Conservation (phyloP, 805 yeast genomes). For the Candida stauntonica region DNA sequence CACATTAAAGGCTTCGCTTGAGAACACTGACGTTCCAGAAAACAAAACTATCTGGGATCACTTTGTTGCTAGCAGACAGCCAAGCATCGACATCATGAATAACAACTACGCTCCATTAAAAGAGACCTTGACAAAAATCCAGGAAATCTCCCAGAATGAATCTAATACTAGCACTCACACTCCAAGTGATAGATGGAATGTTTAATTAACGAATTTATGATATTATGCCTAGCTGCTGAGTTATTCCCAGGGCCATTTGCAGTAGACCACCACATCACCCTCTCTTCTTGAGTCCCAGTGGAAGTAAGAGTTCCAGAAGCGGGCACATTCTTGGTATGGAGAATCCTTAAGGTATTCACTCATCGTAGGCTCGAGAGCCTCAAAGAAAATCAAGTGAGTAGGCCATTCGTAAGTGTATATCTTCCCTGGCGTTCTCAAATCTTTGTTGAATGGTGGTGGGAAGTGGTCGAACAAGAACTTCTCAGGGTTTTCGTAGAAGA, state of each 20-base stretch:
- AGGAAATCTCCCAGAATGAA: constrained; percentile 3
- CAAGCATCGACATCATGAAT: constrained; percentile 17
- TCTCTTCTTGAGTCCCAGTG: constrained; percentile 83
- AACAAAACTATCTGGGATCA: constrained; percentile 17
- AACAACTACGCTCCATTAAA: constrained; percentile 18
- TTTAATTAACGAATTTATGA: not conserved
- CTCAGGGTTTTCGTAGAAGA: constrained; percentile 63
- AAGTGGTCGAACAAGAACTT: constrained; percentile 52
- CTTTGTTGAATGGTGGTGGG: constrained; percentile 34
- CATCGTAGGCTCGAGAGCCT: constrained; percentile 49
- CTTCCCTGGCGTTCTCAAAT: constrained; percentile 23
- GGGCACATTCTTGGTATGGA: constrained; percentile 40
- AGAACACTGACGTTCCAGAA: constrained; percentile 16
- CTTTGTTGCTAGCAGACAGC: constrained; percentile 18
- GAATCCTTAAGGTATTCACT: constrained; percentile 36
- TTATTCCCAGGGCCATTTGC: constrained; percentile 36
- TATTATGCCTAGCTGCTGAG: no score
- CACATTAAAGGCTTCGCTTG: constrained; percentile 26
- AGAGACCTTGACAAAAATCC: constrained; percentile 15
- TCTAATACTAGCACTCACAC: not conserved
- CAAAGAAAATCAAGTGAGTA: constrained; percentile 65
- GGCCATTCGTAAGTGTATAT: constrained; percentile 57
- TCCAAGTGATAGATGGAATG: constrained; percentile 1
- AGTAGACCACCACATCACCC: constrained; percentile 74
- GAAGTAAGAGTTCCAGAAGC: constrained; percentile 72